phyloP scores from a whole-genome alignment of 441 rosid species.

The Syzygium syzygioides region DNA sequence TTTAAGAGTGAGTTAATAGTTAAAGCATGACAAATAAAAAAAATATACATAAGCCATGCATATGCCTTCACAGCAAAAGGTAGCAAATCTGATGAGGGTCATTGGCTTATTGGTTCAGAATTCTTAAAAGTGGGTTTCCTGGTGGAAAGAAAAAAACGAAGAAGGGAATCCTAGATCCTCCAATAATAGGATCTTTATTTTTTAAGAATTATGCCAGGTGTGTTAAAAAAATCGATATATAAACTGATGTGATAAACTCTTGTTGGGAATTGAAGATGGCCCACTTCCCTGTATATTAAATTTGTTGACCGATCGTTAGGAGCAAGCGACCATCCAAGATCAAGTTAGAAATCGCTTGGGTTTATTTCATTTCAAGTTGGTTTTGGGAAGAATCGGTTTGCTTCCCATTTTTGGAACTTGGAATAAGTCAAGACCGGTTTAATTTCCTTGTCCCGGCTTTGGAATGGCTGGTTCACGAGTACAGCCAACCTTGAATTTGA shows the following conservation, averaged over 20 bases:
- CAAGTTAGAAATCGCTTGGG: rapidly evolving
- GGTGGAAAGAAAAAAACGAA: neutral
- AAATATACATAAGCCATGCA: neutral
- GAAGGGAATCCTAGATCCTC: neutral
- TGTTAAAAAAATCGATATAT: neutral
- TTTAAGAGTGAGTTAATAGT: no score
- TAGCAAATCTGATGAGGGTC: neutral
- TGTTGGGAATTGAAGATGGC: neutral
- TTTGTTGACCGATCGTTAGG: neutral
- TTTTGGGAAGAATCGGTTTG: neutral
- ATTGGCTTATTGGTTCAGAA: neutral
- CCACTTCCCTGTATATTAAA: neutral
- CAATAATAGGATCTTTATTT: neutral
- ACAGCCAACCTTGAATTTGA: neutral
- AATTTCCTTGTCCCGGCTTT: neutral
- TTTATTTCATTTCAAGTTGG: neutral
- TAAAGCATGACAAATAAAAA: no score
- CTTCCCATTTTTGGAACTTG: neutral
- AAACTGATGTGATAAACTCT: neutral
- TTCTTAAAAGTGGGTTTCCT: neutral
- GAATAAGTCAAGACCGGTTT: neutral
- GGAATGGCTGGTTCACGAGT: no score
- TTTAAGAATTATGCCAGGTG: neutral
- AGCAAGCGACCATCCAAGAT: neutral
- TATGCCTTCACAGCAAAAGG: neutral